A percentile compares a stretch with the other conserved stretches of the same genome.
These are phyloP conservation scores for Oxyria digyna DNA, from an alignment of 148 eudicot species.

Conservation along the genomic window DNA sequence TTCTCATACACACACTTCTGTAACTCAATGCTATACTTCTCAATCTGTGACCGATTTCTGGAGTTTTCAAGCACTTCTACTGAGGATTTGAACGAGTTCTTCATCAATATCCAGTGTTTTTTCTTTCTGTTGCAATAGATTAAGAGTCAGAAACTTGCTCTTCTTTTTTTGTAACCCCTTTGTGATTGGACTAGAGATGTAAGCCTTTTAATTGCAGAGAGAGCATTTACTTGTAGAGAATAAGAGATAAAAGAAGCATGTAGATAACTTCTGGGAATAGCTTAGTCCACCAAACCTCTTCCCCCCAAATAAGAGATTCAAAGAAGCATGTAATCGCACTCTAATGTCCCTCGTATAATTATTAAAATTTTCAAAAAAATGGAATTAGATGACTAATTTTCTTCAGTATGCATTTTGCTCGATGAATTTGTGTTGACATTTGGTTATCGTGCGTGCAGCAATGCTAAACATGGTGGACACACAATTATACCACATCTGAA, in stretches of 20 bases:
- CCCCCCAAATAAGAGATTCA: not conserved
- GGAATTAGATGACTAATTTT: not conserved
- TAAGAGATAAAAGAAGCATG: no score
- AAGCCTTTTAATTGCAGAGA: not conserved
- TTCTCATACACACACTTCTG: not conserved
- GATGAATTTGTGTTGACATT: not conserved
- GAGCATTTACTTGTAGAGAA: not conserved
- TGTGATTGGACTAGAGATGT: not conserved
- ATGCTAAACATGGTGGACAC: conserved; percentile 88
- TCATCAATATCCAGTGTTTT: not conserved
- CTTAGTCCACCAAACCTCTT: not conserved
- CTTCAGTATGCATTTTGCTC: not conserved
- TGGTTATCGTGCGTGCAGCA: conserved; percentile 34
- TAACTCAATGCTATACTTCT: not conserved
- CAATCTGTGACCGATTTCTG: not conserved
- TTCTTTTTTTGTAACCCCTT: no score
- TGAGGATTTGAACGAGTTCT: not conserved
- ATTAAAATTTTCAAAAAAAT: not conserved
- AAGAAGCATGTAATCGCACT: not conserved
- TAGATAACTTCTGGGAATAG: not conserved
- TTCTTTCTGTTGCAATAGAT: not conserved
- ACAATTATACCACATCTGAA: conserved; percentile 78
- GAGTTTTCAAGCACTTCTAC: not conserved
- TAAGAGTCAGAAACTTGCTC: no score
- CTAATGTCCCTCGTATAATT: not conserved